phyloP scores from a whole-genome alignment of 805 yeast species.

The Maudiozyma turicensis region DNA sequence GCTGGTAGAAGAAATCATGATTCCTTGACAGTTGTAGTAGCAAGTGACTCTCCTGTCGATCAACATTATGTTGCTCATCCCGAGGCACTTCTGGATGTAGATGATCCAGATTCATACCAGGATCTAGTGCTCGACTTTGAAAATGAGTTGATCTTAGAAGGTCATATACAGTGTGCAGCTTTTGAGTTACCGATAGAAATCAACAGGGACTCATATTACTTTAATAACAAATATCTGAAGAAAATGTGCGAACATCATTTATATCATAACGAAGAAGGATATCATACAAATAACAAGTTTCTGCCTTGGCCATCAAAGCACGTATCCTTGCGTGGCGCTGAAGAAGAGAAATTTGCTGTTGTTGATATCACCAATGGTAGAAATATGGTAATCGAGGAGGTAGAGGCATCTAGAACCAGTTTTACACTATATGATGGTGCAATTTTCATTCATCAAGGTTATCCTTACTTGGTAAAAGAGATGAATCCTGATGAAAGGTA shows the following conservation, averaged over 20 bases:
- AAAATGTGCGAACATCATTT: slow-evolving; percentile 34
- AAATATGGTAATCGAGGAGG: slow-evolving; percentile 73
- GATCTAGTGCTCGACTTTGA: slow-evolving; percentile 53
- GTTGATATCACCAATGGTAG: slow-evolving; percentile 77
- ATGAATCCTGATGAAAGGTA: slow-evolving; percentile 67
- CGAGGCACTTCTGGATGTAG: slow-evolving; percentile 20
- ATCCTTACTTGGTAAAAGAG: slow-evolving; percentile 76
- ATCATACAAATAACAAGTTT: slow-evolving; percentile 47
- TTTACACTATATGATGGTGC: slow-evolving; percentile 91
- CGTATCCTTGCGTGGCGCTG: slow-evolving; percentile 75
- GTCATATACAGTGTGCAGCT: slow-evolving; percentile 92
- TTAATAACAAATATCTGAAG: slow-evolving; percentile 28
- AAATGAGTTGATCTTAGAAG: slow-evolving; percentile 55
- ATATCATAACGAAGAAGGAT: slow-evolving; percentile 36
- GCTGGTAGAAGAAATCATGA: slow-evolving; percentile 88
- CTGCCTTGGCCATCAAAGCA: slow-evolving; percentile 74
- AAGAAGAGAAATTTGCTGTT: slow-evolving; percentile 75
- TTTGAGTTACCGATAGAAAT: slow-evolving; percentile 63
- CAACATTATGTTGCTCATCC: slow-evolving; percentile 65
- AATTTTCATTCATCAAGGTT: slow-evolving; percentile 88
- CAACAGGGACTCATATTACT: slow-evolving; percentile 46
- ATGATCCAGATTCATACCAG: slow-evolving; percentile 47
- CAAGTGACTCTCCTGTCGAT: slow-evolving; percentile 76
- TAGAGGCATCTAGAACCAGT: slow-evolving; percentile 80
- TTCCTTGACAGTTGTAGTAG: slow-evolving; percentile 76